Evolutionary conservation across 179 eudicot species (phyloP).

Genomic region (Dionaea muscipula): DNA sequence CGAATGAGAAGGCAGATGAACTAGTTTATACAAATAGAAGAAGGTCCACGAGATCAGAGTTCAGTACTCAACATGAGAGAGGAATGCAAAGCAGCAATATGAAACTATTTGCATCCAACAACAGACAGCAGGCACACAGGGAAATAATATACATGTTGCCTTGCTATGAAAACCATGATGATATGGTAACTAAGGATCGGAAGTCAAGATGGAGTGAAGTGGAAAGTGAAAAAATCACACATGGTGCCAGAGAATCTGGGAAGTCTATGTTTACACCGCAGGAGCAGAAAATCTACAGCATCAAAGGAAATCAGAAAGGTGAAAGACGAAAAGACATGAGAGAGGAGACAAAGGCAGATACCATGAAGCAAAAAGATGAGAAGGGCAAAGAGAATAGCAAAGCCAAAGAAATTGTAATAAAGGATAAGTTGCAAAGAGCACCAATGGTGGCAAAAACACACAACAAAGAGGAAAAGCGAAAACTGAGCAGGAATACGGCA

Average conservation of each 20-base stretch:
- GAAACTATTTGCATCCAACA: conserved; percentile 9
- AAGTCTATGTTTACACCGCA: conserved; percentile 13
- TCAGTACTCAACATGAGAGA: conserved; percentile 13
- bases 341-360: conserved; percentile 9
- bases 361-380: conserved; percentile 11
- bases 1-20: conserved; percentile 22
- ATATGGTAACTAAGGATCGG: conserved; percentile 5
- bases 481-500: conserved; percentile 11
- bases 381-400: conserved; percentile 13
- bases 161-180: background rate
- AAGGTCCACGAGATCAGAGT: conserved; percentile 16
- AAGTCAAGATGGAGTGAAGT: conserved; percentile 14
- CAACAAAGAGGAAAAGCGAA: conserved; percentile 14
- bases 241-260: conserved; percentile 10
- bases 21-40: conserved; percentile 14
- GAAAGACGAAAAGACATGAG: conserved; percentile 8
- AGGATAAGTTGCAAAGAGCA: conserved; percentile 9
- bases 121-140: conserved; percentile 7
- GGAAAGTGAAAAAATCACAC: conserved; percentile 15
- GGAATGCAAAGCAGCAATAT: conserved; percentile 12
- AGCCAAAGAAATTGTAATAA: conserved; percentile 13
- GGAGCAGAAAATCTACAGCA: conserved; percentile 19
- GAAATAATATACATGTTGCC: conserved; percentile 11
- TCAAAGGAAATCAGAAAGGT: conserved; percentile 11
- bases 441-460: background rate